Conservation (phyloP, 129 eudicot species). For the Flaveria trinervia region DNA sequence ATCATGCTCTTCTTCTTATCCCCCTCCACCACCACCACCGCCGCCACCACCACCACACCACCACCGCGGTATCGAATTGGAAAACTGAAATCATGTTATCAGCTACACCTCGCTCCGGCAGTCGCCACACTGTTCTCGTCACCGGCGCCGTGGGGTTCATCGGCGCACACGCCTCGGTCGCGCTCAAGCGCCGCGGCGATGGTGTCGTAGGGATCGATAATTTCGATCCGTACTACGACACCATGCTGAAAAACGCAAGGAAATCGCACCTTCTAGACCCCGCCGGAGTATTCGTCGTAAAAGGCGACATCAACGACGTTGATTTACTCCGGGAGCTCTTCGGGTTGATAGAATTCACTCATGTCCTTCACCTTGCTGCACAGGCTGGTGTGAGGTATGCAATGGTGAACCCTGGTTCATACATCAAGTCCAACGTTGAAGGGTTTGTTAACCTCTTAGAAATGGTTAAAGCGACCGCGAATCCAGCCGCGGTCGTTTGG, state of each 20-base stretch:
- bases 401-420: slow-evolving; percentile 49
- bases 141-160: slow-evolving; percentile 63
- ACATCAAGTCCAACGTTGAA: slow-evolving; percentile 42
- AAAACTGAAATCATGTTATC: slow-evolving; percentile 42
- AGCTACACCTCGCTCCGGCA: slow-evolving; percentile 40
- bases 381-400: slow-evolving; percentile 66
- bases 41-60: slow-evolving; percentile 42
- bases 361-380: slow-evolving; percentile 60
- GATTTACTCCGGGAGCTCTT: slow-evolving; percentile 44
- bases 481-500: slow-evolving; percentile 24
- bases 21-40: slow-evolving; percentile 41
- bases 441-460: slow-evolving; percentile 57
- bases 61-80: slow-evolving; percentile 46
- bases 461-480: slow-evolving; percentile 20
- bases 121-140: slow-evolving; percentile 47
- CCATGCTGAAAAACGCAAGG: slow-evolving; percentile 42
- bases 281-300: slow-evolving; percentile 45
- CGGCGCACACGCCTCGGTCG: slow-evolving; percentile 49
- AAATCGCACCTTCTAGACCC: slow-evolving; percentile 32
- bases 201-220: slow-evolving; percentile 63
- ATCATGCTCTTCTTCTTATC: slow-evolving; percentile 40
- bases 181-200: slow-evolving; percentile 51
- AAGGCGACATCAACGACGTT: slow-evolving; percentile 51
- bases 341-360: slow-evolving; percentile 40
- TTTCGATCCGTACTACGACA: slow-evolving; percentile 52